Evolutionary conservation across 345 rosid species (phyloP), one percentile per base, ranked within the genome.

Genomic region (Cardamine chenopodiifolia): DNA sequence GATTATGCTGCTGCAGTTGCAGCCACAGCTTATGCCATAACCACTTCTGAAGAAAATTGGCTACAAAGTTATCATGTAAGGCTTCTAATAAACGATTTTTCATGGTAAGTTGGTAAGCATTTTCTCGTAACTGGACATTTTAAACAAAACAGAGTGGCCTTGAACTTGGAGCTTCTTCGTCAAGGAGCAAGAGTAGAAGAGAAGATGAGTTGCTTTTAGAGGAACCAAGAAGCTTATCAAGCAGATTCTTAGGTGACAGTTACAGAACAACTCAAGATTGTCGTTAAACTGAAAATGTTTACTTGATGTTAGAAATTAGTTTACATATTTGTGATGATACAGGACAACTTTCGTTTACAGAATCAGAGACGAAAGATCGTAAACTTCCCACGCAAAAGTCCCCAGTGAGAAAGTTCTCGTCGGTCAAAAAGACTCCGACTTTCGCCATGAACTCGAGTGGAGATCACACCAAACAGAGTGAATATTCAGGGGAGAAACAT

Each of bases 1-100:
- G 77, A 78, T 10, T 67, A 78, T 13, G 68, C 81, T 58, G 69
- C 58, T 50, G 81, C 81, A 29, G 69, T 78, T 71, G 81, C 81
- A 25, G 81, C 81, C 56, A 42, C 81, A 29, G 81, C 81, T 58
- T 78, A 71, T 49, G 81, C 81, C 62, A 66, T 78, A 66, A 42
- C 69, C 34, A 71, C 56, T 39, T 50, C 61, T 23, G 58, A 78
- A 58, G 42, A 66, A 58, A 65, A 55, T 17, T 60, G 77, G 81
- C 66, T 47, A 37, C 14, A 70, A 13, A 70, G 45, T 55, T 76
- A 70, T 55, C 60, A 76, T 26, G 80, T 70, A 70, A 34, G 66
- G 17, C 13, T 29, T 61, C 20, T 47, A 3, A 26, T 15, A 12
- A 14, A 49, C 1, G 5, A 2, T 34, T n/a, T 62, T 8, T 49